Percentiles rank a stretch among this genome's conserved stretches.
Evolutionary conservation across 768 basidiomycete species (phyloP).

Genomic region (Boletus fagicola): DNA sequence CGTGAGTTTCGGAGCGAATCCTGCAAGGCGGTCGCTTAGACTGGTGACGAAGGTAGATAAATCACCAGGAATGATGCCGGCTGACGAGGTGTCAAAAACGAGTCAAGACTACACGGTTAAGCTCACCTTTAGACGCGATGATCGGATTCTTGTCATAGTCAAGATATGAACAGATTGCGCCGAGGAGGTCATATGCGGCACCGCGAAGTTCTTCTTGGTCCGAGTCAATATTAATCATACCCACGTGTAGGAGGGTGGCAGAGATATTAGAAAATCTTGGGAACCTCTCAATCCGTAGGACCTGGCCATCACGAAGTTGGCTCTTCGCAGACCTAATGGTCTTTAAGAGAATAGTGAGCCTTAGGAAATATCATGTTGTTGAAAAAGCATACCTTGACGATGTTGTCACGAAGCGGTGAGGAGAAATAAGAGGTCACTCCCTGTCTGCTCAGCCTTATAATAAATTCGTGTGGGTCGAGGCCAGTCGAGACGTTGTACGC

Average conservation of each 20-base stretch:
- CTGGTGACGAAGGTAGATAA: slow-evolving; percentile 57
- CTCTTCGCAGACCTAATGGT: slow-evolving; percentile 75
- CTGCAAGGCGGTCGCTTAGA: slow-evolving; percentile 70
- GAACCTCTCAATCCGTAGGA: slow-evolving; percentile 57
- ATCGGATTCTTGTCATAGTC: slow-evolving; percentile 73
- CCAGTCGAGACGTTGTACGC: slow-evolving; percentile 80
- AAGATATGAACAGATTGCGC: slow-evolving; percentile 73
- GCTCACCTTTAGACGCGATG: slow-evolving; percentile 65
- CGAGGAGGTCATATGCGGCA: slow-evolving; percentile 77
- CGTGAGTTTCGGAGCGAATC: slow-evolving; percentile 76
- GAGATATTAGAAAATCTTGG: slow-evolving; percentile 82
- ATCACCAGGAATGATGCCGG: slow-evolving; percentile 69
- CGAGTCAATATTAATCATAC: slow-evolving; percentile 73
- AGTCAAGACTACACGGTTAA: neutral
- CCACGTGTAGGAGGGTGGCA: slow-evolving; percentile 82
- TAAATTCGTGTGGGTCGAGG: slow-evolving; percentile 75
- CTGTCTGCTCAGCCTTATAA: slow-evolving; percentile 70
- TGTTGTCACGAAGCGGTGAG: slow-evolving; percentile 62
- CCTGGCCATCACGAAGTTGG: slow-evolving; percentile 55
- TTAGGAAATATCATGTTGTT: neutral
- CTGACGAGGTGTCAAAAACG: slow-evolving; percentile 35
- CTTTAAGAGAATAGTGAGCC: slow-evolving; percentile 36
- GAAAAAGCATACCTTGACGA: slow-evolving; percentile 60
- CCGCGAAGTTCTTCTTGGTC: slow-evolving; percentile 74
- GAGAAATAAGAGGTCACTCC: slow-evolving; percentile 75